Conservation (phyloP, 2,329 filamentous ascomycete genomes). For the Penicillium sp. region DNA sequence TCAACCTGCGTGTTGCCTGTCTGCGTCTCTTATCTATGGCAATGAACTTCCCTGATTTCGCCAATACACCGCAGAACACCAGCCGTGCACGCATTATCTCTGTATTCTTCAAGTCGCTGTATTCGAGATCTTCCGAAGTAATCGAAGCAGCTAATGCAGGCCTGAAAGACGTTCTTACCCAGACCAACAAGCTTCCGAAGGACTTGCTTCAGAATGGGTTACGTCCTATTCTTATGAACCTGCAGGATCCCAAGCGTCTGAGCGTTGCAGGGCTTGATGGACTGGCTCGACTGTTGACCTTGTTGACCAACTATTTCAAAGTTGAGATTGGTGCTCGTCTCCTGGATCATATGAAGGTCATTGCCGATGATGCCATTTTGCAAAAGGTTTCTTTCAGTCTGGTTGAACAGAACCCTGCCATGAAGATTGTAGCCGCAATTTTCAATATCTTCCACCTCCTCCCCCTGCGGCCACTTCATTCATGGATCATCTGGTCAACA, state of each 20-base stretch:
- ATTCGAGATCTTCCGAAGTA: conserved; percentile 85
- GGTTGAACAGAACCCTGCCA: conserved; percentile 84
- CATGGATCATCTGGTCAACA: conserved; percentile 82
- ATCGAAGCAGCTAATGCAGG: conserved; percentile 92
- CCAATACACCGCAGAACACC: conserved; percentile 64
- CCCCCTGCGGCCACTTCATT: conserved; percentile 86
- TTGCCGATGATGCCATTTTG: conserved; percentile 72
- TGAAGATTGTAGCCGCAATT: conserved; percentile 92
- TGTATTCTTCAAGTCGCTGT: conserved; percentile 96
- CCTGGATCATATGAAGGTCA: conserved; percentile 87
- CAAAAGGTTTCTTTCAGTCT: conserved; percentile 92
- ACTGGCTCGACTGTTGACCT: conserved; percentile 76
- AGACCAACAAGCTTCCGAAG: conserved; percentile 88
- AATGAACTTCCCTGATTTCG: conserved; percentile 88
- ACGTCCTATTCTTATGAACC: conserved; percentile 88
- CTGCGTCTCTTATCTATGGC: conserved; percentile 89
- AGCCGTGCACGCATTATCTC: conserved; percentile 68
- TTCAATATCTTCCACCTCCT: conserved; percentile 97
- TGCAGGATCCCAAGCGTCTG: conserved; percentile 87
- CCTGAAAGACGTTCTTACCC: conserved; percentile 76
- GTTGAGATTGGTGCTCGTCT: conserved; percentile 91
- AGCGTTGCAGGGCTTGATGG: conserved; percentile 88
- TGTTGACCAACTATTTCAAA: conserved; percentile 98
- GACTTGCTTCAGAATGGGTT: conserved; percentile 91
- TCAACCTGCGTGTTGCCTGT: conserved; percentile 85